A percentile compares a stretch with the other conserved stretches of the same genome.
Evolutionary conservation across 306 rosid genomes (phyloP).

Genomic region (Cicer bijugum): DNA sequence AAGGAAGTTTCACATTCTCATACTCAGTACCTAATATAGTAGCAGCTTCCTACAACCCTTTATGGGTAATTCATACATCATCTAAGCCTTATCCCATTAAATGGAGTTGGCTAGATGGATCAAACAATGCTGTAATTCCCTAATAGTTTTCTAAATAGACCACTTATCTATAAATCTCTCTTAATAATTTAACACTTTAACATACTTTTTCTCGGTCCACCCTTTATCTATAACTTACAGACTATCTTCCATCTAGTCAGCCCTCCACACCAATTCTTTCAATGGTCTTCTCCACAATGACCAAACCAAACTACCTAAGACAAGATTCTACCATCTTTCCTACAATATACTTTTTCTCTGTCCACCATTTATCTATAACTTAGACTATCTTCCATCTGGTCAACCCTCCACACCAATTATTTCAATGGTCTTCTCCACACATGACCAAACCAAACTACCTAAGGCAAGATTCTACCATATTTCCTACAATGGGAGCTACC

Average conservation of each 20-base stretch:
- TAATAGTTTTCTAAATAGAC: background rate
- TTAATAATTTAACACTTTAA: background rate
- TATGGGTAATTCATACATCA: background rate
- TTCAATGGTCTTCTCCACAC: background rate
- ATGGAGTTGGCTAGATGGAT: background rate
- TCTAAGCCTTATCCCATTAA: background rate
- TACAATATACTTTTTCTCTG: background rate
- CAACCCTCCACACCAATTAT: background rate
- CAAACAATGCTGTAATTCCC: background rate
- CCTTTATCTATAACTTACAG: too few species aligned
- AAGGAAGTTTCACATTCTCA: background rate
- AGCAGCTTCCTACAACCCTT: background rate
- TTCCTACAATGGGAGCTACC: background rate
- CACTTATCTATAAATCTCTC: too few species aligned
- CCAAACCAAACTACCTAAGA: background rate
- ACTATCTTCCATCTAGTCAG: background rate
- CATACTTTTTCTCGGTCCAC: too few species aligned
- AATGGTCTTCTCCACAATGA: background rate
- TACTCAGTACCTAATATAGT: background rate
- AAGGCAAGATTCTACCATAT: background rate
- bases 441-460: background rate
- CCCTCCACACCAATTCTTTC: background rate
- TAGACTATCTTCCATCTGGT: background rate
- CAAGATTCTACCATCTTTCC: background rate
- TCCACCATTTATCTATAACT: too few species aligned